A percentile compares a stretch with the other conserved stretches of the same genome.
Conservation (phyloP, 2,329 filamentous ascomycete species). For the Fusarium ramigenum region DNA sequence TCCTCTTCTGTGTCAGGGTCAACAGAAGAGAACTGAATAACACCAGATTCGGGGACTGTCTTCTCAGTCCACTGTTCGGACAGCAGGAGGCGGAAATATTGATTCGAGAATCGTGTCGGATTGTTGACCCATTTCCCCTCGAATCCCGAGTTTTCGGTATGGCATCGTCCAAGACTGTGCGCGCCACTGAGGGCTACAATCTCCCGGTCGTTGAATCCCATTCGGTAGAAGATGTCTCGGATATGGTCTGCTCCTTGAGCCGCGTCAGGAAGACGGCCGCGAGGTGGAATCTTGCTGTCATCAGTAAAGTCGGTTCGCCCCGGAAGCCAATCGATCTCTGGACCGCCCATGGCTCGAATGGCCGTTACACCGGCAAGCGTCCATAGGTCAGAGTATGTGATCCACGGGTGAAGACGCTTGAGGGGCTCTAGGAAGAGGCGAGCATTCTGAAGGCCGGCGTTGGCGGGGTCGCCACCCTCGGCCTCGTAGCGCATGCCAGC, state of each 20-base stretch:
- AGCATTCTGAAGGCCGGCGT: conserved; percentile 8
- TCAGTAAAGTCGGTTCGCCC: conserved; percentile 5
- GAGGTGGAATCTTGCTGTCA: conserved; percentile 8
- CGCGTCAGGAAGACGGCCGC: conserved; percentile 3
- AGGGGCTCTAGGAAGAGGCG: conserved; percentile 4
- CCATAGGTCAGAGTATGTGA: conserved; percentile 11
- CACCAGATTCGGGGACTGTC: not conserved
- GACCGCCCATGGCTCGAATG: not conserved
- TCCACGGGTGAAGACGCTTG: conserved; percentile 4
- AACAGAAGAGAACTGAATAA: not conserved
- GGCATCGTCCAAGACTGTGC: conserved; percentile 1
- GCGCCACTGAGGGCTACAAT: conserved; percentile 6
- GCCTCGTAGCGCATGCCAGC: conserved; percentile 13
- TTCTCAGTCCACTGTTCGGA: not conserved
- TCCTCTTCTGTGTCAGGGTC: conserved; percentile 5
- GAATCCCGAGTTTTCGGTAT: conserved; percentile 8
- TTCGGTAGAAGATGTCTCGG: conserved; percentile 1
- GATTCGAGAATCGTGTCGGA: conserved; percentile 7
- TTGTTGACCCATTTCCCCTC: conserved; percentile 10
- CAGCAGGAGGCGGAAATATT: conserved; percentile 4
- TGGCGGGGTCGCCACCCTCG: conserved; percentile 8
- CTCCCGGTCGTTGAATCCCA: conserved; percentile 4
- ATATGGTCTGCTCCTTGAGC: conserved; percentile 8
- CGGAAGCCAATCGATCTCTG: not conserved
- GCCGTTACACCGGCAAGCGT: not conserved